These are phyloP conservation scores for Candida namnaoensis DNA, from an alignment of 805 yeast species.

Conservation along the genomic window DNA sequence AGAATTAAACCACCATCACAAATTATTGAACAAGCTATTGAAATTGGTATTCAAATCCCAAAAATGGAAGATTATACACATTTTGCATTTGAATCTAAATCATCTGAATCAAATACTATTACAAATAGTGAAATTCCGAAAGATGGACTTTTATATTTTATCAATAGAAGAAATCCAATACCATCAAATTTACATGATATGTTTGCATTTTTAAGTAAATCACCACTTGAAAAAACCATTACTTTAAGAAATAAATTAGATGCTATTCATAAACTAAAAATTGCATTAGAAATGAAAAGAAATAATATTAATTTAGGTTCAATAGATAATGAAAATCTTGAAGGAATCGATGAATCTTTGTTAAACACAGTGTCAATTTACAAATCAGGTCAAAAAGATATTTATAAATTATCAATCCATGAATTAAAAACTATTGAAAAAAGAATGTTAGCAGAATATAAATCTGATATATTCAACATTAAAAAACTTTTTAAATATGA, in stretches of 20 bases:
- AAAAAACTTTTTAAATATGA: slow-evolving; percentile 47
- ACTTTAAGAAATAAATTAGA: slow-evolving; percentile 47
- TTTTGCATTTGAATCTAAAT: slow-evolving; percentile 23
- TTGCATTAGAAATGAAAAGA: slow-evolving; percentile 44
- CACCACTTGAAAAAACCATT: slow-evolving; percentile 25
- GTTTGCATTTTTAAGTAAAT: slow-evolving; percentile 21
- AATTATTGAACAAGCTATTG: slow-evolving; percentile 21
- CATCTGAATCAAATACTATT: neutral
- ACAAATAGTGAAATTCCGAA: slow-evolving; percentile 7
- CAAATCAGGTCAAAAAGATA: slow-evolving; percentile 36
- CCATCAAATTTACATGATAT: slow-evolving; percentile 19
- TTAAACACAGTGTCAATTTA: slow-evolving; percentile 31
- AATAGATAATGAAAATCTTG: slow-evolving; percentile 1
- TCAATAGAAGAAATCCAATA: slow-evolving; percentile 16
- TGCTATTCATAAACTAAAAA: slow-evolving; percentile 46
- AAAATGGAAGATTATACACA: slow-evolving; percentile 30
- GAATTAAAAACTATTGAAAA: slow-evolving; percentile 44
- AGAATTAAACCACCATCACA: slow-evolving; percentile 38
- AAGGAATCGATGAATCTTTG: slow-evolving; percentile 11
- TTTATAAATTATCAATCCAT: slow-evolving; percentile 35
- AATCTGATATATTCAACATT: slow-evolving; percentile 35
- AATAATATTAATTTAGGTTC: slow-evolving; percentile 9
- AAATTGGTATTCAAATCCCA: slow-evolving; percentile 26
- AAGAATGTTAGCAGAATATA: slow-evolving; percentile 31
- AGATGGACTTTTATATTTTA: slow-evolving; percentile 24